Evolutionary conservation across 108 stramenopile genomes (phyloP).

Genomic region (Nannochloropsis oceanica): DNA sequence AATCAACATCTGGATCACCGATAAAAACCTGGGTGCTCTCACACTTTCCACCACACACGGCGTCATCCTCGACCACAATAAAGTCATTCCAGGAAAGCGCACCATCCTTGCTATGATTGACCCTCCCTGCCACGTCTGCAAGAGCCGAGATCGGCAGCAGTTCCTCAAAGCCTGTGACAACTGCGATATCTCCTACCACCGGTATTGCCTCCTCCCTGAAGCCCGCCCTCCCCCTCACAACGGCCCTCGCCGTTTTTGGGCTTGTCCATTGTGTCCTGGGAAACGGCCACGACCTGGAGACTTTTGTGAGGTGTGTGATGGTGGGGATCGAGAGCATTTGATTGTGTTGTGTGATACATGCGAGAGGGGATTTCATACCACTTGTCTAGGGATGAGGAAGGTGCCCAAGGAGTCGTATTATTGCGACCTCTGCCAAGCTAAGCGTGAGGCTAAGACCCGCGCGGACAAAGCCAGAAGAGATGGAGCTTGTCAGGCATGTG

Average conservation of each 20-base stretch:
- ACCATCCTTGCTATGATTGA: background rate
- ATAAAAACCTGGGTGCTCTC: background rate
- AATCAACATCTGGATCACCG: conserved; percentile 13
- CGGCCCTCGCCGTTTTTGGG: background rate
- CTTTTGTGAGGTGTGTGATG: background rate
- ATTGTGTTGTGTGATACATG: background rate
- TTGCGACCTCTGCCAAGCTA: background rate
- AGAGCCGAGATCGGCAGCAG: background rate
- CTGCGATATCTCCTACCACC: background rate
- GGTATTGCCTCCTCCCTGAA: background rate
- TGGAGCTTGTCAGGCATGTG: background rate
- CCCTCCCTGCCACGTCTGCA: background rate
- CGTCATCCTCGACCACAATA: background rate
- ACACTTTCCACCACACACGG: background rate
- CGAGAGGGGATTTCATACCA: background rate
- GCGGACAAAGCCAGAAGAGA: background rate
- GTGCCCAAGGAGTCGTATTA: background rate
- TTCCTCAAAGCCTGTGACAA: background rate
- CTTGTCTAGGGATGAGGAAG: background rate
- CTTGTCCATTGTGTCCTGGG: background rate
- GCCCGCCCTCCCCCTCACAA: background rate
- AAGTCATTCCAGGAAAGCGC: background rate
- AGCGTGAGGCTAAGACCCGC: background rate
- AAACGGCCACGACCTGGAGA: background rate
- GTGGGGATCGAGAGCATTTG: background rate